Evolutionary conservation across 2,329 filamentous ascomycete species (phyloP), one percentile per base, ranked within the genome.

Genomic region (Penicillium decumbens): DNA sequence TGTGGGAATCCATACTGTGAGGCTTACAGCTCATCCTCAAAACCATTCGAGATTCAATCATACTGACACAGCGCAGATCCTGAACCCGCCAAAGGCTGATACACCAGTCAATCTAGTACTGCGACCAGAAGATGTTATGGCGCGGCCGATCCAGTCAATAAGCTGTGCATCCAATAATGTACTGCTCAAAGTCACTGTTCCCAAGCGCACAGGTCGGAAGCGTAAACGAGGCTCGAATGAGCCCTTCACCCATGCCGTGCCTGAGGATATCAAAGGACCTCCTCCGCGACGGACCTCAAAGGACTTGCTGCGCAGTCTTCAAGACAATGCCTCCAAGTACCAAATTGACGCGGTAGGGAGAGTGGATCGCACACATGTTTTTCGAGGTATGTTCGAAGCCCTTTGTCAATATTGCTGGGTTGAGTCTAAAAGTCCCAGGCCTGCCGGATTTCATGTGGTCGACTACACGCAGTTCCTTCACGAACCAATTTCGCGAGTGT

Each of bases 381-480:
- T 95, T 69, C 82, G 92, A 65, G 84, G 84, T 79, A 67, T 55
- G 69, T 45, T 8, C 30, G n/a, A 27, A 10, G 1, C 12, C 8
- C 8, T 24, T 15, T 6, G 7, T 10, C 6, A 40, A 40, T n/a
- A 24, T n/a, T 3, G 6, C 23, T 27, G 4, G 4, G 13, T 25
- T 12, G 7, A 25, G 13, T 56, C 33, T 49, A 13, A 44, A 35
- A 29, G 40, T 29, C 3, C 18, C 54, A 82, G 81, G 80, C 28
- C 77, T 95, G 56, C 85, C 89, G 7, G 92, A 97, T 69, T 95
- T 95, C 63, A 89, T 95, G 62, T 92, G 85, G 70, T 83, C 88
- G 20, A 83, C 86, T 43, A 77, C 78, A 12, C 78, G 80, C 30
- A 85, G 85, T 40, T 74, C 80, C 0, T 88, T 95, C 66, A 82